phyloP scores from a whole-genome alignment of 1,284 basidiomycete species.

The Pyrrhoderma noxium region DNA sequence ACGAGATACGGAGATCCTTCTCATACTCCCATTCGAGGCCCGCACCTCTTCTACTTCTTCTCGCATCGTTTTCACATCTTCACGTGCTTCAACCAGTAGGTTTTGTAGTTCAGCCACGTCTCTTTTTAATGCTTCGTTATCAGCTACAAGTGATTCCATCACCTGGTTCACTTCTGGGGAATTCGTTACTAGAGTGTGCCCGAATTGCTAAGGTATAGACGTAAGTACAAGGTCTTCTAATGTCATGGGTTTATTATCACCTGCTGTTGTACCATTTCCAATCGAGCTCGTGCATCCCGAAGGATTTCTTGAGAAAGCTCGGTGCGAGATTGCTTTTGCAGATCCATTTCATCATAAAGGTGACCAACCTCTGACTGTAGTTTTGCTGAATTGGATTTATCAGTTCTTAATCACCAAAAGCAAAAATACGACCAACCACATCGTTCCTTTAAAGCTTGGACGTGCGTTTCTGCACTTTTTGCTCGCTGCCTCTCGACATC shows the following conservation, averaged over 20 bases:
- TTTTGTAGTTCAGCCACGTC: constrained; percentile 75
- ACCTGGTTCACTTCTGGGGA: constrained; percentile 59
- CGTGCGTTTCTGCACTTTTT: constrained; percentile 61
- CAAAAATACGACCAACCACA: constrained; percentile 38
- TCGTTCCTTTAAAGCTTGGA: constrained; percentile 53
- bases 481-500: constrained; percentile 68
- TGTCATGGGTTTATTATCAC: constrained; percentile 30
- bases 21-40: constrained; percentile 37
- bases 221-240: not conserved
- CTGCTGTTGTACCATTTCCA: constrained; percentile 55
- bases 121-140: constrained; percentile 75
- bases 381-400: constrained; percentile 42
- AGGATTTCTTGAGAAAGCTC: constrained; percentile 69
- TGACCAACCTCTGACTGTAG: constrained; percentile 64
- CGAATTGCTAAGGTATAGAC: constrained; percentile 33
- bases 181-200: constrained; percentile 36
- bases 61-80: constrained; percentile 61
- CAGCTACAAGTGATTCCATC: constrained; percentile 73
- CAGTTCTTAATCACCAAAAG: constrained; percentile 8
- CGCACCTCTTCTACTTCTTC: constrained; percentile 71
- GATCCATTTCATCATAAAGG: constrained; percentile 57
- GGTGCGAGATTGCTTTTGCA: constrained; percentile 56
- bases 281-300: constrained; percentile 59
- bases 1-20: constrained; percentile 3
- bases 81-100: constrained; percentile 66